A percentile compares a stretch with the other conserved stretches of the same genome.
phyloP scores from a whole-genome alignment of 2,329 filamentous ascomycete genomes.

The Berkeleyomyces rouxiae region DNA sequence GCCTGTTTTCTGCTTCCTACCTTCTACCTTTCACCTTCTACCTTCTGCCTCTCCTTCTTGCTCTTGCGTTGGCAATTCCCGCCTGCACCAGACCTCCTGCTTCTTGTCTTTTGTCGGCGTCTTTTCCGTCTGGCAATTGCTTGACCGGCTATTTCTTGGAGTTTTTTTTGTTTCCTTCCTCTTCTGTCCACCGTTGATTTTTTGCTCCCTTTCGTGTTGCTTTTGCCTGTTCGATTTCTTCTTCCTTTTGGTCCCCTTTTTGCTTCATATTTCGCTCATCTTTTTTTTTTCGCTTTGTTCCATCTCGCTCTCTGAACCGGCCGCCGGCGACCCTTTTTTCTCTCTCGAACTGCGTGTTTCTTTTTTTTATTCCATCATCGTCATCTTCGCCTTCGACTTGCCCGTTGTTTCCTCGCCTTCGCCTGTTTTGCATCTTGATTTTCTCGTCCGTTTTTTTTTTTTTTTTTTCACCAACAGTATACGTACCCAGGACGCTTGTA shows the following conservation, averaged over 20 bases:
- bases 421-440: neutral
- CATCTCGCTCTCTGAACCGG: neutral
- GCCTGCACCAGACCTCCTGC: neutral
- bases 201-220: slow-evolving; percentile 11
- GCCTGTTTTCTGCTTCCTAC: neutral
- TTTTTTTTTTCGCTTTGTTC: slow-evolving; percentile 18
- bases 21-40: too few relatives aligned
- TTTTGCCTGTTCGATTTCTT: slow-evolving; percentile 19
- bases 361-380: neutral
- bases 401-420: slow-evolving; percentile 2
- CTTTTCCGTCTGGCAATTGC: too few relatives aligned
- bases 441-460: neutral
- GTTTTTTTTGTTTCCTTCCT: neutral
- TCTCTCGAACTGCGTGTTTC: neutral
- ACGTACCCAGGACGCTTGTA: slow-evolving; percentile 2
- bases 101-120: too few relatives aligned
- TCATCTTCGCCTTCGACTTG: neutral
- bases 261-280: slow-evolving; percentile 19
- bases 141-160: neutral
- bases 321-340: slow-evolving; percentile 11
- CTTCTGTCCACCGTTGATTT: neutral
- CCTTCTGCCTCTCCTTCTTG: too few relatives aligned
- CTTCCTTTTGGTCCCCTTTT: slow-evolving; percentile 18
- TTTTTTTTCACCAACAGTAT: slow-evolving; percentile 4
- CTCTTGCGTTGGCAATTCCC: neutral